Evolutionary conservation across 2,329 filamentous ascomycete species (phyloP).

Genomic region (Huntiella moniliformis): DNA sequence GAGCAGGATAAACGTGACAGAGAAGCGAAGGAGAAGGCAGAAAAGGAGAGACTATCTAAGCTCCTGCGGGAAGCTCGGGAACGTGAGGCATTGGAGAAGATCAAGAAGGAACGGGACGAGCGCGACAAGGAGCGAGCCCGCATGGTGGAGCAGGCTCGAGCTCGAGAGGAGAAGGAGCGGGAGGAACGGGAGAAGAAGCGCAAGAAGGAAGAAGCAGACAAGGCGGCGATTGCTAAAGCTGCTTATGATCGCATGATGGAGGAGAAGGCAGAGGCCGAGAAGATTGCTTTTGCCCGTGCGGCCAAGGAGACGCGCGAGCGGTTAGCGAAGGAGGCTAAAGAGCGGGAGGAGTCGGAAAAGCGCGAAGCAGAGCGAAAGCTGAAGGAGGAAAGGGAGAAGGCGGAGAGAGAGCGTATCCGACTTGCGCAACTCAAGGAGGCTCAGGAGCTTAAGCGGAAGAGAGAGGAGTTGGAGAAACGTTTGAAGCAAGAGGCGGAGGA

Average conservation of each 20-base stretch:
- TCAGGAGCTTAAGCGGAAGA: conserved; percentile 26
- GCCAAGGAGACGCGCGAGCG: conserved; percentile 1
- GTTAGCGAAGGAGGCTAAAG: conserved; percentile 1
- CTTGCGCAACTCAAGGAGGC: conserved; percentile 15
- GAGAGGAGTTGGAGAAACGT: conserved; percentile 24
- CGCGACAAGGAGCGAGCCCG: conserved; percentile 42
- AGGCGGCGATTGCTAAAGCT: neutral
- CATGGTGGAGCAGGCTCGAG: conserved; percentile 7
- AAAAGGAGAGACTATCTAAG: conserved; percentile 17
- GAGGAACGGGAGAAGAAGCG: conserved; percentile 7
- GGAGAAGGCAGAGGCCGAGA: conserved; percentile 2
- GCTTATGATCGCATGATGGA: conserved; percentile 1
- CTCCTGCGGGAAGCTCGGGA: conserved; percentile 5
- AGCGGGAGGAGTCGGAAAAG: conserved; percentile 23
- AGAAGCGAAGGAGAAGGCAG: conserved; percentile 15
- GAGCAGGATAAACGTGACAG: conserved; percentile 12
- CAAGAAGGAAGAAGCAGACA: conserved; percentile 2
- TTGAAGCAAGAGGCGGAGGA: conserved; percentile 24
- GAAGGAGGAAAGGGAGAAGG: conserved; percentile 24
- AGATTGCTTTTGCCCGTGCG: conserved; percentile 1
- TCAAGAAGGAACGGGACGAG: conserved; percentile 11
- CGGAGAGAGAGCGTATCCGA: conserved; percentile 20
- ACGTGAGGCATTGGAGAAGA: conserved; percentile 6
- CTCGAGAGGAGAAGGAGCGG: conserved; percentile 19
- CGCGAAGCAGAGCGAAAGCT: conserved; percentile 23